Conservation (phyloP, 1,284 basidiomycete species). For the Cutaneotrichosporon mucoides region DNA sequence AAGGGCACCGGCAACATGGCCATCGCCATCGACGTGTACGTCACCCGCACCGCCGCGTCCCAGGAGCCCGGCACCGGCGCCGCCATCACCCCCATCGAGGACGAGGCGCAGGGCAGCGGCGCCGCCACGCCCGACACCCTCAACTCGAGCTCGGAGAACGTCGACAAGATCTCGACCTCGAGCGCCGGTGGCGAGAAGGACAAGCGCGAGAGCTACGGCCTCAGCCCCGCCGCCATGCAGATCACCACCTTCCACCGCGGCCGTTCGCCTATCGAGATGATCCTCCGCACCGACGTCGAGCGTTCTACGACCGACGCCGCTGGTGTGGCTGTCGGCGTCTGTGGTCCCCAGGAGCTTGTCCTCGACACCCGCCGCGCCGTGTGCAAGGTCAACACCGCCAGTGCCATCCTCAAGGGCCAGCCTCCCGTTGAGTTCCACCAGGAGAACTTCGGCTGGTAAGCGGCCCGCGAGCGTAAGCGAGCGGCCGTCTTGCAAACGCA, state of each 20-base stretch:
- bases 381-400: constrained; percentile 17
- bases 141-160: neutral
- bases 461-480: too few species aligned
- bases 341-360: constrained; percentile 26
- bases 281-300: constrained; percentile 12
- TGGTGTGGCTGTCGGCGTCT: constrained; percentile 22
- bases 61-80: constrained; percentile 5
- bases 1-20: constrained; percentile 6
- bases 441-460: constrained; percentile 36
- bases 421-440: constrained; percentile 22
- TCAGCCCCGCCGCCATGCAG: neutral
- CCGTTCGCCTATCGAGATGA: constrained; percentile 13
- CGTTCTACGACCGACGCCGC: constrained; percentile 4
- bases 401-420: constrained; percentile 25
- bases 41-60: constrained; percentile 16
- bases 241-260: constrained; percentile 11
- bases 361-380: constrained; percentile 24
- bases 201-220: neutral
- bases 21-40: constrained; percentile 20
- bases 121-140: constrained; percentile 5
- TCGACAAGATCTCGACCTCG: constrained; percentile 2
- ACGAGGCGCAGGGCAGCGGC: neutral
- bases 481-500: too few species aligned
- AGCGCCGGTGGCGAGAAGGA: neutral
- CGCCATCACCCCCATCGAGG: constrained; percentile 1